Evolutionary conservation across 768 basidiomycete genomes (phyloP), one percentile per base, ranked within the genome.

Genomic region (Pholiota conissans): DNA sequence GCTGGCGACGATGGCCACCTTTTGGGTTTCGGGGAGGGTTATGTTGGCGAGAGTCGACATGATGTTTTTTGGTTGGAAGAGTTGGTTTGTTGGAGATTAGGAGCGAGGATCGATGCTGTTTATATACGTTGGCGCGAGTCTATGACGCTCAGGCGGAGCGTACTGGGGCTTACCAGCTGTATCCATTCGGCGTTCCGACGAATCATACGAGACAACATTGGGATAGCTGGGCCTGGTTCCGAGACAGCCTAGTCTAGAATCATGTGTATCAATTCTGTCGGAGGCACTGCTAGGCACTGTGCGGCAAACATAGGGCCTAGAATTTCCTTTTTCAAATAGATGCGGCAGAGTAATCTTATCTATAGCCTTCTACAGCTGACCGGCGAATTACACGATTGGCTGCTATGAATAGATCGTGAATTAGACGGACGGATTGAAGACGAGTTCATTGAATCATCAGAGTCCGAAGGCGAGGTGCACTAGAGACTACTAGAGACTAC

Each of bases 1-100:
- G 22, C 61, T 57, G 7, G 70, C 63, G 37, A 82, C 70, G 52
- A 82, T 69, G 52, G 80, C 80, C 27, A 76, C 79, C 13, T 67
- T 76, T 39, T 80, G 79, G 5, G 65, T 70, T 52, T 73, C 69
- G 14, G 80, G 80, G 49, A 79, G 75, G 46, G 57, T 52, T 9
- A 56, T 24, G 26, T 27, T 60, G 8, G 59, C 20, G n/a, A n/a
- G n/a, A 18, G 49, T 32, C n/a, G 40, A 51, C 40, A 60, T 52
- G 54, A 32, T 32, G 13, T 6, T 40, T 51, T 27, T 54, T n/a
- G n/a, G n/a, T n/a, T n/a, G n/a, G 30, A 28, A 5, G 37, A 18
- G 13, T 32, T 6, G 30, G 30, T 32, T 32, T 45, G 27, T 37
- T 32, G 30, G 35, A 22, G 14, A 22, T 24, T 29, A 16, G 18